Conservation (phyloP, 2,329 filamentous ascomycete species). For the Aspergillus sp. region DNA sequence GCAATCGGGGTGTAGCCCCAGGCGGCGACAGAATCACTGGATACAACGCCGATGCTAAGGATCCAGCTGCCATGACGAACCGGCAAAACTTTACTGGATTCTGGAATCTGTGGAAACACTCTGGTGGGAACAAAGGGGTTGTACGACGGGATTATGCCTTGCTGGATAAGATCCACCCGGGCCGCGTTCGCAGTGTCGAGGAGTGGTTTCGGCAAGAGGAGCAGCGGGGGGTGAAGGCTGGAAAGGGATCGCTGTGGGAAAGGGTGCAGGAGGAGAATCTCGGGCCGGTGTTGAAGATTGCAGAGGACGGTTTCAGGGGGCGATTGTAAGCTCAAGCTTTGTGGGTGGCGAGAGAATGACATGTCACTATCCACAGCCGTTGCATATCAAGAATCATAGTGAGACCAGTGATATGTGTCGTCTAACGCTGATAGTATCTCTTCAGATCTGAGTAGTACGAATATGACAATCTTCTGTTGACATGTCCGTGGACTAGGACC, state of each 20-base stretch:
- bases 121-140: neutral
- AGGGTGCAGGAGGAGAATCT: neutral
- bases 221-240: neutral
- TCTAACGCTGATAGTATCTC: no score
- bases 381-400: no score
- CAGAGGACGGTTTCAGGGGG: neutral
- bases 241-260: neutral
- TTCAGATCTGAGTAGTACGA: no score
- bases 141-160: neutral
- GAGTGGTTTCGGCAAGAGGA: neutral
- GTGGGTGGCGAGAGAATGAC: no score
- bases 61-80: neutral
- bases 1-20: neutral
- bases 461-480: no score
- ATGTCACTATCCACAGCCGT: no score
- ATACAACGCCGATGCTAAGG: neutral
- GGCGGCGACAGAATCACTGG: neutral
- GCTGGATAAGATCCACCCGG: neutral
- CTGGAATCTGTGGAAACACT: conserved; percentile 7
- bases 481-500: no score
- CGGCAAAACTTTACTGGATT: conserved; percentile 7
- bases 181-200: neutral
- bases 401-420: no score
- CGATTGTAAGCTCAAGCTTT: no score
- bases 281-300: neutral